Base-by-base conservation (phyloP, 495 filamentous ascomycete genomes). In the Rhypophila decipiens region DNA sequence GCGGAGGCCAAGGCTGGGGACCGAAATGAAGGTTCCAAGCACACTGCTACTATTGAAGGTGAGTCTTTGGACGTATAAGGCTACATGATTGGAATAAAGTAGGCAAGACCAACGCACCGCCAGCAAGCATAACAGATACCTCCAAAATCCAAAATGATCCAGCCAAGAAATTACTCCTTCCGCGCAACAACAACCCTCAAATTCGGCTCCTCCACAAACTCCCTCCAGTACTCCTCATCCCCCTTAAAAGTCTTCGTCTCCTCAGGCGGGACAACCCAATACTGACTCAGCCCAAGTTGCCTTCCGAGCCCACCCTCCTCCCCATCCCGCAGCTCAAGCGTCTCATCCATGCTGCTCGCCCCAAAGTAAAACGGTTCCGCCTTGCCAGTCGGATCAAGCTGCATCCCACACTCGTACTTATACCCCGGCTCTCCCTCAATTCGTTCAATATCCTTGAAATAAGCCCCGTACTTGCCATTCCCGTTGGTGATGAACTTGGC, bases 151-250 rank as follows among this genome's bases (percentile, higher is more conserved):
- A n/a, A n/a, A n/a, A n/a, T n/a, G n/a, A n/a, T n/a, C n/a, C n/a
- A n/a, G n/a, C n/a, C n/a, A n/a, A n/a, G n/a, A n/a, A n/a, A n/a
- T n/a, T n/a, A n/a, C n/a, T n/a, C 40, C 40, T 42, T 13, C 39
- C 5, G 12, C 31, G 31, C 31, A 35, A 35, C 37, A 18, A 42
- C 49, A 34, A 65, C 50, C 7, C 34, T 52, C 21, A 60, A 24
- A 24, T 20, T 38, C 20, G 55, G 59, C 2, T 60, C 50, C 21
- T 54, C 43, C 20, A 66, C 9, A 44, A 56, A 61, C 11, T 49
- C 47, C 12, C 44, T 46, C 59, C 61, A 65, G 17, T 57, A 57
- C 36, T 51, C 51, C 1, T 41, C 23, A 34, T 67, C 56, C 42
- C 40, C 46, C 46, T 46, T 47, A 0, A 64, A 55, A 4, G 53